phyloP scores from a whole-genome alignment of 495 filamentous ascomycete species.

The Hamigera avellanea region DNA sequence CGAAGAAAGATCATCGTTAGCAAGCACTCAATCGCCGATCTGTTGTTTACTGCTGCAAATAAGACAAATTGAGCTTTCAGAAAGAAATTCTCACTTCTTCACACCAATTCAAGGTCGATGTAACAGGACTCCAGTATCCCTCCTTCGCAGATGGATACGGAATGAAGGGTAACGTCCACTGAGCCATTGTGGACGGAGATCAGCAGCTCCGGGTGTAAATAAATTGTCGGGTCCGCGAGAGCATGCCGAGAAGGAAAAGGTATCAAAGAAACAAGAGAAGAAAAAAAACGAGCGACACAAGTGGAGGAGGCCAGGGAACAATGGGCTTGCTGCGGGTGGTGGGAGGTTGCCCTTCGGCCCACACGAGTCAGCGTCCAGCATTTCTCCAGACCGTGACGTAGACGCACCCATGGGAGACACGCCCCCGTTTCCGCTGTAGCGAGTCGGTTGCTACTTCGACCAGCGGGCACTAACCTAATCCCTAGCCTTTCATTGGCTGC shows the following conservation, averaged over 20 bases:
- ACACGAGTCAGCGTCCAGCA: no score
- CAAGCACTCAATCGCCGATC: no score
- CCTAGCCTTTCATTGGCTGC: no score
- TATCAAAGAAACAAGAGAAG: conserved; percentile 1
- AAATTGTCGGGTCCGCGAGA: neutral
- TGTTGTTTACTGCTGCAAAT: neutral
- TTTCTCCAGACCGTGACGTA: no score
- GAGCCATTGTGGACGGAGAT: conserved; percentile 15
- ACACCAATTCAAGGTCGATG: conserved; percentile 86
- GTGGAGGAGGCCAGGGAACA: neutral
- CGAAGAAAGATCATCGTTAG: neutral
- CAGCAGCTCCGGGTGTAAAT: neutral
- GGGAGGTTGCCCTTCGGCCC: no score
- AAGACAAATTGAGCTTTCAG: neutral
- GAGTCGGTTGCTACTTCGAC: no score
- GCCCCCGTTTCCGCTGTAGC: no score
- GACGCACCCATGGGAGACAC: no score
- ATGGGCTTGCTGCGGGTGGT: no score
- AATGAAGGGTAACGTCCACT: conserved; percentile 34
- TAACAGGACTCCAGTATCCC: conserved; percentile 78
- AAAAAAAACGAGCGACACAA: conserved; percentile 1
- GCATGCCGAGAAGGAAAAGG: neutral
- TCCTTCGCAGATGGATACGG: conserved; percentile 54
- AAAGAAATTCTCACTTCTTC: conserved; percentile 55
- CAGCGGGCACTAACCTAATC: no score